Evolutionary conservation across 768 basidiomycete genomes (phyloP).

Genomic region (Heimioporus sp.): DNA sequence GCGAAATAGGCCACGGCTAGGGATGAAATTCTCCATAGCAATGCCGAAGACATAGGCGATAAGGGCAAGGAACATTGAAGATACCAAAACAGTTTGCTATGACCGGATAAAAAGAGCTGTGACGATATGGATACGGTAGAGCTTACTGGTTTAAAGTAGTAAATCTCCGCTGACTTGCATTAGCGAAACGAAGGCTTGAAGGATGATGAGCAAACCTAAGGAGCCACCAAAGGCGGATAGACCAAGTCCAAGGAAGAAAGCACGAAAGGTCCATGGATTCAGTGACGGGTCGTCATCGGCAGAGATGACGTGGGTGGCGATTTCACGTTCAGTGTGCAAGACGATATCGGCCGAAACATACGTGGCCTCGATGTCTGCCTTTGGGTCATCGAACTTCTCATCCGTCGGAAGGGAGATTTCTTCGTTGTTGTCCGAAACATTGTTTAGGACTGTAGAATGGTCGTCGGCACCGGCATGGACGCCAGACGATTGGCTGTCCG

Average conservation of each 20-base stretch:
- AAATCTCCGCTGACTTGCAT: constrained; percentile 45
- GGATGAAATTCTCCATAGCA: constrained; percentile 44
- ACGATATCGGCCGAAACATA: neutral
- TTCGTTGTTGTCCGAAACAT: no score
- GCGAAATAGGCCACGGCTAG: constrained; percentile 41
- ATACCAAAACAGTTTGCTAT: constrained; percentile 51
- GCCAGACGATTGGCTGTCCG: no score
- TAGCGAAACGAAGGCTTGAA: neutral
- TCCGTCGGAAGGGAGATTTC: no score
- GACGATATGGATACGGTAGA: neutral
- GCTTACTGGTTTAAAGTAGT: constrained; percentile 55
- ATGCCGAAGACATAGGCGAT: constrained; percentile 49
- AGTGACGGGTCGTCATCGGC: constrained; percentile 13
- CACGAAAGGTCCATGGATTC: constrained; percentile 38
- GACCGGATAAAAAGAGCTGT: neutral
- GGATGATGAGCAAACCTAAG: constrained; percentile 33
- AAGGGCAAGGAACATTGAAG: constrained; percentile 51
- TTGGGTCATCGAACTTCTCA: neutral
- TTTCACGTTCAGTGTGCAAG: constrained; percentile 28
- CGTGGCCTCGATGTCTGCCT: neutral
- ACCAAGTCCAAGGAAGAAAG: constrained; percentile 53
- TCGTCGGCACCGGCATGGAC: no score
- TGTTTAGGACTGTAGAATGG: no score
- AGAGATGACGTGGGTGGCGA: constrained; percentile 40
- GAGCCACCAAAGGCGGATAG: constrained; percentile 49